Evolutionary conservation across 2,329 filamentous ascomycete species (phyloP), one percentile per base, ranked within the genome.

Genomic region (Claviceps sorghi): DNA sequence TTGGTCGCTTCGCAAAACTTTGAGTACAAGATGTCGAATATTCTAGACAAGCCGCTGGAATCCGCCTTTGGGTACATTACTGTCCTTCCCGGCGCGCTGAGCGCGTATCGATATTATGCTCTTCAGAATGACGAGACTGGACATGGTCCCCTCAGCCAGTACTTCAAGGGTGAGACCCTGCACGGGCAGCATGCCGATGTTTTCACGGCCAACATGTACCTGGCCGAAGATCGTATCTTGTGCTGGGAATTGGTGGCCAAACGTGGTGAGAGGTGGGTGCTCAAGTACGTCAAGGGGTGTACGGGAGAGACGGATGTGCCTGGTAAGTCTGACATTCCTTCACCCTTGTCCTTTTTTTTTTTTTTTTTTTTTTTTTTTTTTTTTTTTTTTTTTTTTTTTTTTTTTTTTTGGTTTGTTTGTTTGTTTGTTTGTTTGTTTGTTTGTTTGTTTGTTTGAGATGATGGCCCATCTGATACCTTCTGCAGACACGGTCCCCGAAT

Each of bases 11-110:
- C 89, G 46, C 93, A 98, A 62, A 98, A 98, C 66, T 98, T 98
- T 59, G 93, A 98, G 72, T 98, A 98, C 75, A 98, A 98, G 69
- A 96, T 98, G 88, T 95, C 89, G 42, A 98, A 98, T 62, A 98
- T 98, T 61, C 76, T 98, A 29, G 93, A 98, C 66, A 98, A 98
- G 68, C 93, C 93, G 0, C 74, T 98, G 2, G 93, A 98, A 67
- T 95, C 88, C 0, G 91, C 95, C 0, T 98, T 98, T 66, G 93
- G 93, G 2, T 98, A 97, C 65, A 98, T 98, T 60, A 97, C 91
- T 6, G 93, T 98, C 60, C 72, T 98, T 58, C 94, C 93, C 0
- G 94, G 93, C 68, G 93, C 93, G 0, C 78, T 98, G 50, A 95
- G 88, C 64, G 93, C 93, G 1, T 98, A 98, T 66, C 81, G 94